phyloP scores from a whole-genome alignment of 768 basidiomycete species.

The Tricholoma matsutake region DNA sequence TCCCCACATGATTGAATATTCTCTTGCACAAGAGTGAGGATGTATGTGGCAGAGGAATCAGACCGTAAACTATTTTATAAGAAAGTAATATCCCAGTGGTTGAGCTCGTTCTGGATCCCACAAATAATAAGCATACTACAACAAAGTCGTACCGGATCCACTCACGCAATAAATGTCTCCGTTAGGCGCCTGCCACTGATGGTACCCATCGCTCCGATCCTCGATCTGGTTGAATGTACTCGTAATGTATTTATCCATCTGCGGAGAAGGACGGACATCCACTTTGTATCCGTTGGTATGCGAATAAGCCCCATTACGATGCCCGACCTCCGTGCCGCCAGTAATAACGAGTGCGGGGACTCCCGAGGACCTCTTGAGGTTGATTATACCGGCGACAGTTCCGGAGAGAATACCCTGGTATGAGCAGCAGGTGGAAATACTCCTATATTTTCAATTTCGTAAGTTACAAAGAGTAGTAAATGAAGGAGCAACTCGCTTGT shows the following conservation, averaged over 20 bases:
- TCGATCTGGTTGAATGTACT: conserved; percentile 23
- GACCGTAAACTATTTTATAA: no score
- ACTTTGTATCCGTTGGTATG: conserved; percentile 29
- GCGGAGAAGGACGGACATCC: conserved; percentile 21
- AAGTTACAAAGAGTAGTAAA: neutral
- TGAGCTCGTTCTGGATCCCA: conserved; percentile 13
- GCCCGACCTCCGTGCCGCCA: conserved; percentile 48
- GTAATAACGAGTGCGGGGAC: conserved; percentile 67
- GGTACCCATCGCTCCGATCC: conserved; percentile 25
- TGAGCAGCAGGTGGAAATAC: conserved; percentile 24
- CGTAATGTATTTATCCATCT: conserved; percentile 24
- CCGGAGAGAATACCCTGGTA: conserved; percentile 25
- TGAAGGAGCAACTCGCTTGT: conserved; percentile 10
- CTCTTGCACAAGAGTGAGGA: no score
- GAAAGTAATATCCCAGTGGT: neutral
- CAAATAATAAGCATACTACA: neutral
- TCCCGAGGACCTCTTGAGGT: conserved; percentile 39
- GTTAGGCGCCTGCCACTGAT: conserved; percentile 24
- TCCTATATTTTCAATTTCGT: conserved; percentile 5
- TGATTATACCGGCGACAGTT: conserved; percentile 27
- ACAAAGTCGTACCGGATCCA: neutral
- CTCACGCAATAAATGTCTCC: conserved; percentile 29
- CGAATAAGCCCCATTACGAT: conserved; percentile 25
- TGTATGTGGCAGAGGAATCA: no score
- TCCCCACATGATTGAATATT: no score